Conservation (phyloP, 139 green algal genomes). For the Coccomyxa sp. region DNA sequence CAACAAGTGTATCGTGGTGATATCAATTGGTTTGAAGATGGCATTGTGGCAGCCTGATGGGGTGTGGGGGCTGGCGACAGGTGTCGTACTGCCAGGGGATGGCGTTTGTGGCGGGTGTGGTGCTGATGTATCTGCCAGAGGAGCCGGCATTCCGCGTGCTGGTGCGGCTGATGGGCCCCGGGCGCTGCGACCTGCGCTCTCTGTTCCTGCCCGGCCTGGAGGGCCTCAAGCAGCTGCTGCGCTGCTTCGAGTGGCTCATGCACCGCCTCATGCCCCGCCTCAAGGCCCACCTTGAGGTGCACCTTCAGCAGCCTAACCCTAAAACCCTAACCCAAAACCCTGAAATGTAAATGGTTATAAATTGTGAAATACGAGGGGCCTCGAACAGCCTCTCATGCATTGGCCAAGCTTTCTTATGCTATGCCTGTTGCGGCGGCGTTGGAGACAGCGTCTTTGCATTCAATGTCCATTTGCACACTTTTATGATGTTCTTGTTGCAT, state of each 20-base stretch:
- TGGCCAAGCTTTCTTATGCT: background rate
- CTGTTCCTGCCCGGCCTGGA: constrained; percentile 77
- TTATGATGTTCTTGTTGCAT: too few relatives aligned
- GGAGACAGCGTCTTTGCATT: background rate
- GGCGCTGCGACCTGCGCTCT: constrained; percentile 62
- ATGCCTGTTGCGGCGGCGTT: background rate
- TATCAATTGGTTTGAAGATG: too few relatives aligned
- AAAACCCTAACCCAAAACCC: background rate
- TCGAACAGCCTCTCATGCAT: background rate
- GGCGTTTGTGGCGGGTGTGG: constrained; percentile 85
- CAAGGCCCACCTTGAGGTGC: constrained; percentile 40
- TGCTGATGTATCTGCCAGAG: constrained; percentile 91
- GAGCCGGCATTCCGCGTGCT: constrained; percentile 77
- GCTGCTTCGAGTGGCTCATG: constrained; percentile 48
- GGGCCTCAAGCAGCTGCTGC: constrained; percentile 60
- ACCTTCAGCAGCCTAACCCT: background rate
- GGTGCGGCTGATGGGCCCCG: constrained; percentile 43
- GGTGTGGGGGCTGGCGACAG: constrained; percentile 19
- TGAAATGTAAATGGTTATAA: background rate
- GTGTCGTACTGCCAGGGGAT: constrained; percentile 88
- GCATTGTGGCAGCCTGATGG: too few relatives aligned
- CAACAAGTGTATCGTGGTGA: too few relatives aligned
- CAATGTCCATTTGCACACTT: background rate
- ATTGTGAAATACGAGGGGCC: background rate
- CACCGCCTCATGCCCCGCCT: constrained; percentile 36